Conservation (phyloP, 208 protist genomes). For the Crithidia mellificae region DNA sequence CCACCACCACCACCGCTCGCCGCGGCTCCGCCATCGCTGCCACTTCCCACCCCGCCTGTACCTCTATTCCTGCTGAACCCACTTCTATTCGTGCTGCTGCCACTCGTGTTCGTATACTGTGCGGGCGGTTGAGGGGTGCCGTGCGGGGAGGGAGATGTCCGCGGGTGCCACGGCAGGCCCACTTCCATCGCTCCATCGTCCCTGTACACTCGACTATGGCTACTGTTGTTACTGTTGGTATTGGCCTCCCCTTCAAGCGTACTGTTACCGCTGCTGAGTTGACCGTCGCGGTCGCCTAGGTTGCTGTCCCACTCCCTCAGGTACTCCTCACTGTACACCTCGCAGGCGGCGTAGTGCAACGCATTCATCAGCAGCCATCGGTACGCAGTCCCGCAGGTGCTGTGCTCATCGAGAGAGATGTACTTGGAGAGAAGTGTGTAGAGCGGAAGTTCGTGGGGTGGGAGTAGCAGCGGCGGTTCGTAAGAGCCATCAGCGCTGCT, state of each 20-base stretch:
- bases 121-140: not conserved
- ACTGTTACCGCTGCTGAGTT: not conserved
- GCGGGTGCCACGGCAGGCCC: not conserved
- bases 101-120: not conserved
- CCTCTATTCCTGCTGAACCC: too few species aligned
- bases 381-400: constrained; percentile 18
- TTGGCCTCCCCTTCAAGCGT: not conserved
- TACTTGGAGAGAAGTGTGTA: constrained; percentile 14
- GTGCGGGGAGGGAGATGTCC: not conserved
- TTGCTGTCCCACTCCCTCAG: constrained; percentile 17
- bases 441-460: constrained; percentile 23
- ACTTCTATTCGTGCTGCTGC: not conserved
- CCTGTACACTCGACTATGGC: not conserved
- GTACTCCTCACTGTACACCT: constrained; percentile 25
- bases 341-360: constrained; percentile 24
- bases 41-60: too few species aligned
- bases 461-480: constrained; percentile 14
- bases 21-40: too few species aligned
- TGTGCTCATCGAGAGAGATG: constrained; percentile 21
- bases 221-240: not conserved
- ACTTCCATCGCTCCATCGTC: not conserved
- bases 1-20: not conserved
- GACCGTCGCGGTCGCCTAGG: not conserved
- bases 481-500: constrained; percentile 1
- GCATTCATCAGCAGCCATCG: constrained; percentile 34